Base-by-base conservation (phyloP, 164 flowering plant genomes). In the Piper longum region DNA sequence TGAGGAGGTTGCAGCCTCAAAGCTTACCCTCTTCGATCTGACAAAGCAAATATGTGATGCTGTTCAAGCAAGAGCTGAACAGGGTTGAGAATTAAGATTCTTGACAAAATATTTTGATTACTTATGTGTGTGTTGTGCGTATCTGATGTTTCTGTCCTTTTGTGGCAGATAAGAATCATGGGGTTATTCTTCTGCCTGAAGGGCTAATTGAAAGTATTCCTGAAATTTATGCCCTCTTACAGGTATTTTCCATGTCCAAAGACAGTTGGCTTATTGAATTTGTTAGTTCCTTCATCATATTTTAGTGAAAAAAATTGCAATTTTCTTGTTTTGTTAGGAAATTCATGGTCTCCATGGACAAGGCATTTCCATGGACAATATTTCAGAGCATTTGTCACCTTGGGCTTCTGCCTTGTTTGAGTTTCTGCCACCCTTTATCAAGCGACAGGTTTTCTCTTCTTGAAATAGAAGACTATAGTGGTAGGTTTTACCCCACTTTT, bases 131-230 rank as follows among this genome's bases (percentile, higher is more conserved):
- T 57, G 26, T 3, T 57, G 18, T 14, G 12, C 26, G 7, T 41
- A 2, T 8, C 58, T 56, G 41, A 64, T 54, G 26, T 55, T 64
- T 56, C 3, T 64, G 16, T 56, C 41, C 0, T 18, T 39, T 44
- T 16, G 43, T 54, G 5, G 65, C 85, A 93, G 99, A 90, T 60
- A 93, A 90, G 77, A 60, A 90, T 76, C 99, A 93, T 74, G 99
- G 99, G 13, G 99, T 93, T 62, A 81, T 93, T 76, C 76, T 93
- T 41, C 66, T 93, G 59, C 99, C 99, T 2, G 99, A 93, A 77
- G 99, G 99, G 48, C 88, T 93, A 11, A 88, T 93, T 55, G 99
- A 90, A 75, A 93, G 86, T 73, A 93, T 93, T 74, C 99, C 99
- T 68, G 99, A 93, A 80, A 82, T 93, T 18, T 87, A 90, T 82